phyloP scores from a whole-genome alignment of 2,329 filamentous ascomycete genomes.

The Pleomassaria siparia region DNA sequence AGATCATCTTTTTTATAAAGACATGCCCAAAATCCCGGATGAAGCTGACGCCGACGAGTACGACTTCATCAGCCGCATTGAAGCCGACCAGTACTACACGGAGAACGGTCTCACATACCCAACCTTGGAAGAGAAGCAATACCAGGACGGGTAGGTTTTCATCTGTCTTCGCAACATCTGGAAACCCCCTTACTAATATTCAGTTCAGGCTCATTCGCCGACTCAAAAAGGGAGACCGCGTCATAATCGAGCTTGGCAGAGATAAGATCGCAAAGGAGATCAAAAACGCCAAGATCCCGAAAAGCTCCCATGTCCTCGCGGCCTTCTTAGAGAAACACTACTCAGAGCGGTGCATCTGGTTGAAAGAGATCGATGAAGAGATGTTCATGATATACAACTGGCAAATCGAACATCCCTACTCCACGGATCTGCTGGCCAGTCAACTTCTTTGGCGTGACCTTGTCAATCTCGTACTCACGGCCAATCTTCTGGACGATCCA shows the following conservation, averaged over 20 bases:
- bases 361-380: neutral
- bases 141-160: neutral
- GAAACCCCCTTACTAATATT: neutral
- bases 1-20: too few relatives aligned
- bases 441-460: neutral
- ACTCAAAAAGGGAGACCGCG: neutral
- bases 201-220: neutral
- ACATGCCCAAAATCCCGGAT: too few relatives aligned
- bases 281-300: neutral
- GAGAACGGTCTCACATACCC: neutral
- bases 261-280: neutral
- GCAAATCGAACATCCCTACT: neutral
- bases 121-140: neutral
- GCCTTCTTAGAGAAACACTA: neutral
- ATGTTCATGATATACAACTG: neutral
- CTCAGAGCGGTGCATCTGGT: neutral
- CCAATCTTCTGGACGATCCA: neutral
- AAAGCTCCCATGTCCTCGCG: neutral
- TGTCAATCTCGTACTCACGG: neutral
- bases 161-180: neutral
- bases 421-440: neutral
- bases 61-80: neutral
- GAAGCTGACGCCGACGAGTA: too few relatives aligned
- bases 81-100: neutral
- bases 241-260: neutral